Base-by-base conservation (phyloP, 345 rosid species). In the Passiflora organensis region DNA sequence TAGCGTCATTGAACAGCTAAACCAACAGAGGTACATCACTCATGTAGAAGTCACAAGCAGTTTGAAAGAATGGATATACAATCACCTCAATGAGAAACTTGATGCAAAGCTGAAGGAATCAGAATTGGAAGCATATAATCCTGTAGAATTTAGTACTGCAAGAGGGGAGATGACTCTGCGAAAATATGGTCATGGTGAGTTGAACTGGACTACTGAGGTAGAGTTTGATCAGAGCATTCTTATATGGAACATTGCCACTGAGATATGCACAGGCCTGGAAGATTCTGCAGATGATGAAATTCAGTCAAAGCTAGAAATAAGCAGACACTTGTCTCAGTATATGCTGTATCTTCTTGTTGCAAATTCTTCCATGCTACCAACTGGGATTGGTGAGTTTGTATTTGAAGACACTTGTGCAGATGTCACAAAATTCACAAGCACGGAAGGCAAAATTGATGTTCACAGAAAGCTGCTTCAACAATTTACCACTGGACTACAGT, bases 191-290 rank as follows among this genome's bases (percentile, higher is more conserved):
- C 6, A 18, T 5, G 14, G 32, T 20, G 51, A 6, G 32, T 16
- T 59, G 4, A 34, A 32, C 45, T 48, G 54, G 53, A 59, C 43
- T 16, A 21, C 36, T 17, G 60, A 74, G 18, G 55, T 64, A 0
- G 79, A 76, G 38, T 82, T 71, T 18, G 82, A 82, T 18, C 73
- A 75, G 55, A 76, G 80, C 74, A 44, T 82, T 46, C 80, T 82
- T 0, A 48, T 76, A 10, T 82, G 84, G 87, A 82, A 82, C 47
- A 68, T 82, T 34, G 82, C 87, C 19, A 82, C 82, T 13, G 84
- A 72, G 21, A 71, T 79, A 34, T 72, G 76, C 53, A 72, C 64
- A 36, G 5, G 43, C 22, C 16, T 13, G 13, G 74, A 71, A 0
- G 22, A 49, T 20, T 19, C 24, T 47, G 5, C 21, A 2, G 15